These are phyloP conservation scores for Metschnikowia cubensis DNA, from an alignment of 805 yeast species.

Conservation along the genomic window DNA sequence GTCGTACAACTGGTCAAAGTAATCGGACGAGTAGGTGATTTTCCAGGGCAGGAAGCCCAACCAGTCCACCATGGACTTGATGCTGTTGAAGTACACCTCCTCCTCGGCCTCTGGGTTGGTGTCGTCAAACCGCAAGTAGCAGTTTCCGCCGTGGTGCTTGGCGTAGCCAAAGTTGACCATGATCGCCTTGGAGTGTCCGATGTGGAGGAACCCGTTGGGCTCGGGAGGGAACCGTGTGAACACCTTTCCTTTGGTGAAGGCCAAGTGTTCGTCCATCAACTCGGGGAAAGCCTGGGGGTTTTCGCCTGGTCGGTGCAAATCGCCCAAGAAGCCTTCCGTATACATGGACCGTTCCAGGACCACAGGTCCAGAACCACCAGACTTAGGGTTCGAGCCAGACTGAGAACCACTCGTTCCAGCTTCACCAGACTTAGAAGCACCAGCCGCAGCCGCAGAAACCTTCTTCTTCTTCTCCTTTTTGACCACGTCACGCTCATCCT, in stretches of 20 bases:
- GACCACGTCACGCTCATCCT: slow-evolving; percentile 87
- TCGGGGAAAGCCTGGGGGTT: slow-evolving; percentile 90
- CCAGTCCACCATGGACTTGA: slow-evolving; percentile 84
- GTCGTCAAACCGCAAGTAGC: slow-evolving; percentile 93
- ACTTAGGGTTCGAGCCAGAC: too few relatives aligned
- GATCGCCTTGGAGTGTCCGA: slow-evolving; percentile 97
- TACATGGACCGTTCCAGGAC: slow-evolving; percentile 67
- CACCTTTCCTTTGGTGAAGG: slow-evolving; percentile 75
- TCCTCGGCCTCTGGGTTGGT: slow-evolving; percentile 99
- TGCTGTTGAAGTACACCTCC: slow-evolving; percentile 81
- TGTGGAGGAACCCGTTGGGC: slow-evolving; percentile 95
- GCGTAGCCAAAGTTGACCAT: slow-evolving; percentile 98
- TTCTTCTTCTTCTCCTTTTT: slow-evolving; percentile 71
- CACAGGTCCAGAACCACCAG: too few relatives aligned
- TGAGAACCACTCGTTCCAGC: too few relatives aligned
- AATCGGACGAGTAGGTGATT: slow-evolving; percentile 92
- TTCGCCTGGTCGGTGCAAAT: slow-evolving; percentile 90
- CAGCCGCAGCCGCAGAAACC: slow-evolving; percentile 2
- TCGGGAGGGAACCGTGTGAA: slow-evolving; percentile 98
- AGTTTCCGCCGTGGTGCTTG: slow-evolving; percentile 75
- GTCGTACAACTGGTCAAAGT: slow-evolving; percentile 83
- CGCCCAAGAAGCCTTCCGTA: slow-evolving; percentile 92
- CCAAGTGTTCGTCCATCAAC: slow-evolving; percentile 74
- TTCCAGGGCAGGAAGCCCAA: slow-evolving; percentile 93
- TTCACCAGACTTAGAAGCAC: too few relatives aligned